Evolutionary conservation across 2,329 filamentous ascomycete species (phyloP).

Genomic region (Xylariaceae sp.): DNA sequence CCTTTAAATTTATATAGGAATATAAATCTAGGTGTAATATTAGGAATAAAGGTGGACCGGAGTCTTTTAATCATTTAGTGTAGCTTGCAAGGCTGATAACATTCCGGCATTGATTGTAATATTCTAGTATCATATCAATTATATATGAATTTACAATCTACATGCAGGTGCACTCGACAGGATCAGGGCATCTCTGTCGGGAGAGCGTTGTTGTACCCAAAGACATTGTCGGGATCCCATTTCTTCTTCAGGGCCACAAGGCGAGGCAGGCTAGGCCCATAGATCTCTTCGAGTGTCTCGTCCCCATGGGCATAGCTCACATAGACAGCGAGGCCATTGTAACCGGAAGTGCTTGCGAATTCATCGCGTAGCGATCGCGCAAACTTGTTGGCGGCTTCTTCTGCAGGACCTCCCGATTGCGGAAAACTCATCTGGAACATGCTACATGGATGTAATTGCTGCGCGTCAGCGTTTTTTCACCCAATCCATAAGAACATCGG

Average conservation of each 20-base stretch:
- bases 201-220: background rate
- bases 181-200: too few relatives aligned
- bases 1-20: too few relatives aligned
- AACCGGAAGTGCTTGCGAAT: background rate
- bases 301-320: background rate
- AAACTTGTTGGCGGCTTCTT: background rate
- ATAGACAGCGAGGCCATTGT: too few relatives aligned
- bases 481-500: too few relatives aligned
- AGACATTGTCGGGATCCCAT: background rate
- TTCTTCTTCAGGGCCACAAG: background rate
- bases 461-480: background rate
- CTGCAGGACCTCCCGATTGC: background rate
- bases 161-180: too few relatives aligned
- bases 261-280: background rate
- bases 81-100: too few relatives aligned
- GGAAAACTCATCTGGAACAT: background rate
- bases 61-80: too few relatives aligned
- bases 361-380: background rate
- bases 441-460: background rate
- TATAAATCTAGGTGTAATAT: too few relatives aligned
- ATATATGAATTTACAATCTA: too few relatives aligned
- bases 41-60: too few relatives aligned
- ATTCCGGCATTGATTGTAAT: too few relatives aligned
- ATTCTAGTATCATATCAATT: too few relatives aligned
- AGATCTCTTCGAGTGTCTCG: slow-evolving; percentile 1